Evolutionary conservation across 2,329 filamentous ascomycete genomes (phyloP), one percentile per base, ranked within the genome.

Genomic region (Hypoxylon sp.): DNA sequence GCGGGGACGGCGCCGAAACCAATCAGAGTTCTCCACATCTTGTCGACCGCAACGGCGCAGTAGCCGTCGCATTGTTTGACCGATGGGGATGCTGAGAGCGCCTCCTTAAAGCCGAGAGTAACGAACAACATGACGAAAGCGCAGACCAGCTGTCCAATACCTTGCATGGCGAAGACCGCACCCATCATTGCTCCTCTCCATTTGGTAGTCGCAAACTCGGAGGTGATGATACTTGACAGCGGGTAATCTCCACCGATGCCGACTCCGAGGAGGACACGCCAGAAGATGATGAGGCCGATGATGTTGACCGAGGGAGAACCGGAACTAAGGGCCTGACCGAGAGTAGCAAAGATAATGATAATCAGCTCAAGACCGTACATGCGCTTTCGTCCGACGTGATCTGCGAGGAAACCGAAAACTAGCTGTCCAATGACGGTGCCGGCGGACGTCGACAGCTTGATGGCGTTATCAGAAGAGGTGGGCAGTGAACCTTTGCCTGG

Each of bases 141-240:
- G 51, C 90, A 92, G 25, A 83, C 84, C 58, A 96, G 88, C 78
- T 96, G 92, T 19, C 93, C 92, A 54, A 96, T 85, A 69, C 92
- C 92, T 78, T 96, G 92, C 91, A 94, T 95, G 71, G 92, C 91
- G 74, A 96, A 96, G 57, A 96, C 92, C 14, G 91, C 85, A 32
- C 88, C 91, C 90, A 96, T 94, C 90, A 96, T 96, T 69, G 91
- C 91, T 71, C 92, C 92, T 78, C 92, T 84, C 89, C 91, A 94
- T 79, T 91, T 93, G 56, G 92, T 95, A 3, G 91, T 94, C 9
- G 92, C 91, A 74, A 96, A 96, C 82, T 96, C 92, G 4, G 92
- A 93, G 5, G 92, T 95, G 73, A 96, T 96, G 70, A 95, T 91
- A 21, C 90, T 91, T 50, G 90, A 93, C 7, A 96, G 83, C 5